Conservation (phyloP, 78 protist species). For the Speleostelium caveatum region DNA sequence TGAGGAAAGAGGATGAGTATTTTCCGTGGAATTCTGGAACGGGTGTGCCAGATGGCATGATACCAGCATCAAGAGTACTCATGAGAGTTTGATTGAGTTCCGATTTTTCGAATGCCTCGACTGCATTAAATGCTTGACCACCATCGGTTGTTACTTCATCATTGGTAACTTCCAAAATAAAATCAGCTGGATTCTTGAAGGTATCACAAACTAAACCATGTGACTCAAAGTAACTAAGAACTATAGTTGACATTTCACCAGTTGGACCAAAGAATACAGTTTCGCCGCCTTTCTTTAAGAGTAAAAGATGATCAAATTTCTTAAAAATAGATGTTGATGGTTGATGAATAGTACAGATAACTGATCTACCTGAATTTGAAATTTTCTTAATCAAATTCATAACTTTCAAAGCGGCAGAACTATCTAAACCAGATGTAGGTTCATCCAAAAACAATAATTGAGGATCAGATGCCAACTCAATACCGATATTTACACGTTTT, state of each 20-base stretch:
- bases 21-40: conserved; percentile 52
- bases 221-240: conserved; percentile 31
- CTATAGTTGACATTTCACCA: conserved; percentile 33
- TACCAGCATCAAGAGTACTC: conserved; percentile 32
- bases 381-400: conserved; percentile 75
- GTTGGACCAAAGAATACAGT: conserved; percentile 88
- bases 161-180: conserved; percentile 73
- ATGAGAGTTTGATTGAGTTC: conserved; percentile 11
- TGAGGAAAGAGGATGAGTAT: conserved; percentile 15
- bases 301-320: conserved; percentile 84
- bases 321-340: conserved; percentile 76
- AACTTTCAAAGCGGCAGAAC: conserved; percentile 65
- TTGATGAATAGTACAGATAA: conserved; percentile 85
- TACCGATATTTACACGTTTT: conserved; percentile 72
- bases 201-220: conserved; percentile 55
- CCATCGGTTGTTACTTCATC: conserved; percentile 12
- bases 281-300: conserved; percentile 87
- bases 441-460: conserved; percentile 74
- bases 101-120: conserved; percentile 22
- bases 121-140: conserved; percentile 27
- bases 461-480: conserved; percentile 80
- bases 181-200: conserved; percentile 82
- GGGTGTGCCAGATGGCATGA: conserved; percentile 47
- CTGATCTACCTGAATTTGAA: conserved; percentile 73
- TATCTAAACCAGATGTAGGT: conserved; percentile 84